Percentiles rank a stretch among this genome's conserved stretches.
These are phyloP conservation scores for Kalmusia sp. DNA, from an alignment of 2,329 filamentous ascomycete genomes.

Conservation along the genomic window DNA sequence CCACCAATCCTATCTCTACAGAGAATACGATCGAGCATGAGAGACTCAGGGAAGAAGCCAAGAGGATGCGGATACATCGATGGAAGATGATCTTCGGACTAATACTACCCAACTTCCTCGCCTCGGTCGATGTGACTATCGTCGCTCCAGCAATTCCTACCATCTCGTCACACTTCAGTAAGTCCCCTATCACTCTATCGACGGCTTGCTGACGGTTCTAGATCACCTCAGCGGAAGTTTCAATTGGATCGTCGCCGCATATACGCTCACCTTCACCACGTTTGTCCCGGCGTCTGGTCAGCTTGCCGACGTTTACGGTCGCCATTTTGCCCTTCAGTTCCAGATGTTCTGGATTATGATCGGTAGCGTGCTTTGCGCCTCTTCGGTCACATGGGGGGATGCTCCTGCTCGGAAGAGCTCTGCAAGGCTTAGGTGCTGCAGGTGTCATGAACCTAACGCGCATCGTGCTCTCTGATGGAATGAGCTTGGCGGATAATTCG, in stretches of 20 bases:
- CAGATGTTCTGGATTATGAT: slow-evolving; percentile 60
- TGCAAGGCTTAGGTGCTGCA: slow-evolving; percentile 69
- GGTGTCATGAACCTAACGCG: slow-evolving; percentile 68
- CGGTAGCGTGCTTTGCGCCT: slow-evolving; percentile 68
- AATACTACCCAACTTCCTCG: slow-evolving; percentile 66
- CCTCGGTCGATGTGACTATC: slow-evolving; percentile 70
- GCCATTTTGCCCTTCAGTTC: slow-evolving; percentile 64
- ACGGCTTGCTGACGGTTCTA: slow-evolving; percentile 13
- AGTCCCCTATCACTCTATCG: slow-evolving; percentile 19
- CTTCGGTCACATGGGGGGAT: slow-evolving; percentile 64
- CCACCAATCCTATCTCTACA: slow-evolving; percentile 4
- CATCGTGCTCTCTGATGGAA: slow-evolving; percentile 70
- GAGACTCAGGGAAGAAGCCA: slow-evolving; percentile 2
- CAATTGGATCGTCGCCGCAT: slow-evolving; percentile 71
- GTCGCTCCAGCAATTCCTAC: slow-evolving; percentile 66
- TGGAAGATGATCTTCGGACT: slow-evolving; percentile 67
- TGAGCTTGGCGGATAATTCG: slow-evolving; percentile 74
- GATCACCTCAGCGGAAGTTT: slow-evolving; percentile 62
- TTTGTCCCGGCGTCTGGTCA: slow-evolving; percentile 73
- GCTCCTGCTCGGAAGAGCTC: slow-evolving; percentile 67
- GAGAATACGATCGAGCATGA: slow-evolving; percentile 20
- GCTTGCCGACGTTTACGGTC: slow-evolving; percentile 69
- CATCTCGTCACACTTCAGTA: slow-evolving; percentile 71
- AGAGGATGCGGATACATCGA: slow-evolving; percentile 53
- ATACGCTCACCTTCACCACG: slow-evolving; percentile 71